These are phyloP conservation scores for Pseudogymnoascus sp. DNA, from an alignment of 2,329 filamentous ascomycete genomes.

Conservation along the genomic window DNA sequence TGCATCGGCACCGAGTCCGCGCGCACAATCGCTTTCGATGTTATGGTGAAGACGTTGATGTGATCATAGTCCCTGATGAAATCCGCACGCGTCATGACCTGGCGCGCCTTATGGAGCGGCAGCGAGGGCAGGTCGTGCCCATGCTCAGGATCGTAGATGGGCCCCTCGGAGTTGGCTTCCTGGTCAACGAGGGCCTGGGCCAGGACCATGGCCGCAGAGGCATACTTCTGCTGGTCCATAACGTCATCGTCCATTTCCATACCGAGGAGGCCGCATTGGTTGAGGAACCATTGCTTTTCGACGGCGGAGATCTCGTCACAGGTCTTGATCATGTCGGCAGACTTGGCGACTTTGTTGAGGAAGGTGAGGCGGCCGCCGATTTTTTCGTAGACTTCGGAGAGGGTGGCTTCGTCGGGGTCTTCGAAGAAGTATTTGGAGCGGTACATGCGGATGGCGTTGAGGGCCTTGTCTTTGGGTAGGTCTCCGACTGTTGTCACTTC, in stretches of 20 bases:
- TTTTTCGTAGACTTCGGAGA: constrained; percentile 74
- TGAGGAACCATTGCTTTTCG: constrained; percentile 73
- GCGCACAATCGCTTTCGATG: constrained; percentile 75
- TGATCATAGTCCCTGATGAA: constrained; percentile 92
- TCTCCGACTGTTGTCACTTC: constrained; percentile 84
- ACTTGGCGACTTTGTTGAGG: constrained; percentile 83
- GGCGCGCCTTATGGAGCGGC: constrained; percentile 71
- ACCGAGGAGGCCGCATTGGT: constrained; percentile 71
- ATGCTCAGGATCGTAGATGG: constrained; percentile 53
- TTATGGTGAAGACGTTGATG: constrained; percentile 91
- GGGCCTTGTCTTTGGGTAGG: constrained; percentile 68
- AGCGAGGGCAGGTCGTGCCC: constrained; percentile 76
- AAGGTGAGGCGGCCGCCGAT: constrained; percentile 86
- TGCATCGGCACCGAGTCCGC: constrained; percentile 97
- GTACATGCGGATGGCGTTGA: constrained; percentile 70
- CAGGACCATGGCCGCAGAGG: constrained; percentile 87
- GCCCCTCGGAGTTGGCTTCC: constrained; percentile 20
- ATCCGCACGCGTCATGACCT: constrained; percentile 93
- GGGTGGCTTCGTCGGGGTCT: constrained; percentile 40
- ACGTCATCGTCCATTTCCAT: constrained; percentile 88
- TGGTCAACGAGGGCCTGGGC: constrained; percentile 82
- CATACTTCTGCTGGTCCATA: constrained; percentile 96
- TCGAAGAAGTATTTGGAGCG: constrained; percentile 71
- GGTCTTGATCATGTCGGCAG: constrained; percentile 66
- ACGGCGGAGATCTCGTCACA: constrained; percentile 65